Base-by-base conservation (phyloP, 768 basidiomycete species). In the Xerocomellus chrysenteron region DNA sequence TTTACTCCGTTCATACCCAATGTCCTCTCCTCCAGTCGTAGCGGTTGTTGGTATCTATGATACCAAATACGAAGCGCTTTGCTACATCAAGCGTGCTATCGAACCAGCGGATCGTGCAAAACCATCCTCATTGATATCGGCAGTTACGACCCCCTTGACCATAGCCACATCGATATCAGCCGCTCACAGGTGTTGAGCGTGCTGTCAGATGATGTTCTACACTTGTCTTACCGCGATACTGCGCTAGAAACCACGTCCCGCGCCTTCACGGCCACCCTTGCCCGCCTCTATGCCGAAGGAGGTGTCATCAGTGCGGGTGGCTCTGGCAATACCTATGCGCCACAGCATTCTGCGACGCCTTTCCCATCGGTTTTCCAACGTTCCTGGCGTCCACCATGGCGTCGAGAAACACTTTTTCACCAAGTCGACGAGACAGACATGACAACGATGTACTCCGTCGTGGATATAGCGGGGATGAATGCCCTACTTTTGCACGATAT, bases 401-500 rank as follows among this genome's bases (percentile, higher is more conserved):
- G 3, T 65, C 68, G 2, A 71, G 73, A 44, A 52, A 69, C 43
- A 53, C 54, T 0, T 47, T 53, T 12, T 57, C 59, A 74, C 33
- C 67, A n/a, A n/a, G n/a, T 74, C 12, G 73, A 69, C 14, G 71
- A 66, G 57, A 69, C 68, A 2, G 70, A 71, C 56, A 60, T 64
- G 51, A 65, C 66, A 21, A 69, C 73, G 69, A 69, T 71, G 71
- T 58, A 64, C 56, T 73, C 63, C 17, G 64, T 73, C 40, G 70
- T 59, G 28, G 71, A 72, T 14, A 43, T 72, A 4, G 57, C 71
- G 12, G 59, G 69, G 33, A 67, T 67, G 62, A 72, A 74, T 21
- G n/a, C 44, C 10, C n/a, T n/a, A n/a, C n/a, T n/a, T n/a, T n/a
- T n/a, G n/a, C n/a, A 48, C 47, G 16, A 37, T 68, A 12, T 45